phyloP scores from a whole-genome alignment of 129 eudicot species.

The Flaveria sonorensis region DNA sequence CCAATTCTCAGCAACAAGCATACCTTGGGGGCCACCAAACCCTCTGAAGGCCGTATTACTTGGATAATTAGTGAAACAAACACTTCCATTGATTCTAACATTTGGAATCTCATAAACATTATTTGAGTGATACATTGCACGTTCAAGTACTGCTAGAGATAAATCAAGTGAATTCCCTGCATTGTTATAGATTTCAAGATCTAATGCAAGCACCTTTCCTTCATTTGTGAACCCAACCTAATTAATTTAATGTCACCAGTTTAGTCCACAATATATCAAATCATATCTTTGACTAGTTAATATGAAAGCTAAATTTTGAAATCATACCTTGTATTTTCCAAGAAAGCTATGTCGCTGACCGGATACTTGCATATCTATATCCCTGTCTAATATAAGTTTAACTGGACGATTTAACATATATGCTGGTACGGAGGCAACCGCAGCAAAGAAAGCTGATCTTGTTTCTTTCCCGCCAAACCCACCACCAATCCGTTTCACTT shows the following conservation, averaged over 20 bases:
- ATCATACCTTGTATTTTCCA: conserved; percentile 87
- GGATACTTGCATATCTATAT: conserved; percentile 80
- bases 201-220: conserved; percentile 84
- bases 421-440: conserved; percentile 83
- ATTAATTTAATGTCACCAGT: conserved; percentile 8
- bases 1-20: conserved; percentile 93
- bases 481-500: conserved; percentile 94
- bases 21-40: conserved; percentile 98
- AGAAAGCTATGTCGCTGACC: conserved; percentile 99
- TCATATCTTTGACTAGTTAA: background rate
- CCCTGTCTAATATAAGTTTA: conserved; percentile 83
- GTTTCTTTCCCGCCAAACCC: conserved; percentile 99
- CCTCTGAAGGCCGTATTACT: conserved; percentile 99
- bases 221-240: conserved; percentile 93
- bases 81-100: conserved; percentile 67
- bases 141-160: conserved; percentile 84
- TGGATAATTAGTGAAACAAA: conserved; percentile 92
- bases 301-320: background rate
- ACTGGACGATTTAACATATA: conserved; percentile 84
- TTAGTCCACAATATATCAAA: conserved; percentile 8
- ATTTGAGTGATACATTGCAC: conserved; percentile 87
- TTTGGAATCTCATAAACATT: conserved; percentile 94
- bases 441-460: conserved; percentile 78
- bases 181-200: conserved; percentile 84
- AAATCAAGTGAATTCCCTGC: conserved; percentile 95